Percentiles rank a stretch among this genome's conserved stretches.
Evolutionary conservation across 2,329 filamentous ascomycete genomes (phyloP).

Genomic region (Clarireedia paspali): DNA sequence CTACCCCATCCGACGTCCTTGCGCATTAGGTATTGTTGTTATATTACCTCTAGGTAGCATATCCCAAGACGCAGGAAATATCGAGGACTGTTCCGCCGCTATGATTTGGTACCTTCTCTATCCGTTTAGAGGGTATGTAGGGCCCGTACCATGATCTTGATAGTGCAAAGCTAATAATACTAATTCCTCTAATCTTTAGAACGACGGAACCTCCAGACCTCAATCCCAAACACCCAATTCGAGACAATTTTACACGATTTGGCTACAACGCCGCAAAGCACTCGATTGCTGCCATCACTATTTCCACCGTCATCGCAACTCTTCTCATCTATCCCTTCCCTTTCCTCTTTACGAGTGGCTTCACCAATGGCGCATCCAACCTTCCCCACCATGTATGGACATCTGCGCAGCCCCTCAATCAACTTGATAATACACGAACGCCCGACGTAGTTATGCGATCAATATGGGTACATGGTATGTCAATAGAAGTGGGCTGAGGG

Average conservation of each 20-base stretch:
- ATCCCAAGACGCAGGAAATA: neutral
- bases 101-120: constrained; percentile 76
- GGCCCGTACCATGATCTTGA: neutral
- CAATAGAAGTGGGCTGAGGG: neutral
- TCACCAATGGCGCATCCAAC: constrained; percentile 62
- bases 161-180: neutral
- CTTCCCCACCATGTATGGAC: constrained; percentile 79
- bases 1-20: neutral
- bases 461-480: constrained; percentile 65
- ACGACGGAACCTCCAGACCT: constrained; percentile 68
- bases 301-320: constrained; percentile 65
- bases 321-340: constrained; percentile 67
- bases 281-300: constrained; percentile 64
- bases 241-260: constrained; percentile 58
- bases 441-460: constrained; percentile 76
- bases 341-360: constrained; percentile 66
- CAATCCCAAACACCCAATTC: constrained; percentile 55
- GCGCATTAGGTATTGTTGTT: neutral
- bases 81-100: neutral
- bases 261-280: constrained; percentile 64
- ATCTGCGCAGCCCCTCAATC: constrained; percentile 56
- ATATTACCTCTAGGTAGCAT: constrained; percentile 3
- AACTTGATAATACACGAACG: constrained; percentile 36
- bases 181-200: constrained; percentile 34
- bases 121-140: constrained; percentile 64